These are phyloP conservation scores for Colletotrichum nymphaeae DNA, from an alignment of 2,329 filamentous ascomycete genomes.

Conservation along the genomic window DNA sequence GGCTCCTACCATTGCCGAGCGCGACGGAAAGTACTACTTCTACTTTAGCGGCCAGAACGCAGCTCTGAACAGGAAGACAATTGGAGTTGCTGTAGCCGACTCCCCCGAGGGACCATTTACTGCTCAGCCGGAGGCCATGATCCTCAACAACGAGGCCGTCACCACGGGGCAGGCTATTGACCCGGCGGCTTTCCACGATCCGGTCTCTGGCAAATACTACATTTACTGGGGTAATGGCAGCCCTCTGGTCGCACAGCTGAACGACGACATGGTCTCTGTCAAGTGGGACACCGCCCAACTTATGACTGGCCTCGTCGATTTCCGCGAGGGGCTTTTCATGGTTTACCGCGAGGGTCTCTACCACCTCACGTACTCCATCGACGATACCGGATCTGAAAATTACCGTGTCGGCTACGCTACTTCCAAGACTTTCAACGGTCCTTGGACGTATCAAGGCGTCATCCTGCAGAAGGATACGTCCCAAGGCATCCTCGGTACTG, in stretches of 20 bases:
- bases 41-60: constrained; percentile 68
- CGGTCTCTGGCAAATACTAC: constrained; percentile 66
- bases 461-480: constrained; percentile 54
- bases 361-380: constrained; percentile 61
- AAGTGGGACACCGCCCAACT: constrained; percentile 47
- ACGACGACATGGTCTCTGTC: constrained; percentile 58
- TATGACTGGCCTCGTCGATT: constrained; percentile 52
- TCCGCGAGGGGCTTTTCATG: constrained; percentile 57
- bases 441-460: constrained; percentile 57
- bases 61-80: constrained; percentile 64
- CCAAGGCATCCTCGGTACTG: constrained; percentile 57
- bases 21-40: constrained; percentile 72
- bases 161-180: constrained; percentile 64
- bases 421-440: constrained; percentile 48
- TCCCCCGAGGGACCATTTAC: constrained; percentile 70
- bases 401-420: constrained; percentile 62
- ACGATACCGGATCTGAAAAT: constrained; percentile 57
- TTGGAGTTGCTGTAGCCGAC: constrained; percentile 69
- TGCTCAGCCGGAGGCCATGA: constrained; percentile 64
- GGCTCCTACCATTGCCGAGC: constrained; percentile 72
- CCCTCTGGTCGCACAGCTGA: constrained; percentile 53
- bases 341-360: constrained; percentile 57
- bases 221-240: constrained; percentile 69
- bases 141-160: constrained; percentile 60
- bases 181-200: constrained; percentile 70